Evolutionary conservation across 805 yeast genomes (phyloP), one percentile per base, ranked within the genome.

Genomic region (Kazachstania kunashirensis): DNA sequence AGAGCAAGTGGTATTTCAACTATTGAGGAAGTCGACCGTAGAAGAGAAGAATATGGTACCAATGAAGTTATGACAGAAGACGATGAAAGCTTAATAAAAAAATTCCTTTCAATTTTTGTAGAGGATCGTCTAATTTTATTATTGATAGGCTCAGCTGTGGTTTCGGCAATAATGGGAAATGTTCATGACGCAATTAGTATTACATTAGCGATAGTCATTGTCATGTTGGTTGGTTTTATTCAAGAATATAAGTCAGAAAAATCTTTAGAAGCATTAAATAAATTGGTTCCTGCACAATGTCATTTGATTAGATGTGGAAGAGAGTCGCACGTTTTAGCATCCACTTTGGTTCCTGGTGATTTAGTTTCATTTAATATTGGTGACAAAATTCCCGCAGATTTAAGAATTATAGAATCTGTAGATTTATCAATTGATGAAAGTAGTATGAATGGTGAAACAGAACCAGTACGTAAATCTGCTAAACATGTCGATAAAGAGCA

Each of bases 231-330:
- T 25, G 99, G 99, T 0, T 92, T 92, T 63, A 88, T 92, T 23
- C 99, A 92, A 63, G 99, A 92, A 59, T 88, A 88, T 54, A 72
- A 96, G 52, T 84, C 95, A 2, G 99, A 92, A 54, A 82, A 92
- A 66, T 84, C 96, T 5, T 66, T 92, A 40, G 94, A 88, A 57
- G 97, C 97, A 0, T 70, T 92, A 41, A 88, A 83, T 57, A 82
- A 83, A 54, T 70, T 92, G 48, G 96, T 92, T 6, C 99, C 99
- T 2, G 96, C 94, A n/a, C 85, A 82, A 55, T 94, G 96, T 25
- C 92, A 89, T 56, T 70, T 92, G 34, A 80, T 94, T 9, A 73
- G 99, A 59, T 78, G 75, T 49, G 88, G 86, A 10, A 70, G 75
- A 41, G 75, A 84, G 8, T 79, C 82, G 35, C 76, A 81, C n/a